Conservation (phyloP, 176 grass and related monocot species). For the Chloris gayana region DNA sequence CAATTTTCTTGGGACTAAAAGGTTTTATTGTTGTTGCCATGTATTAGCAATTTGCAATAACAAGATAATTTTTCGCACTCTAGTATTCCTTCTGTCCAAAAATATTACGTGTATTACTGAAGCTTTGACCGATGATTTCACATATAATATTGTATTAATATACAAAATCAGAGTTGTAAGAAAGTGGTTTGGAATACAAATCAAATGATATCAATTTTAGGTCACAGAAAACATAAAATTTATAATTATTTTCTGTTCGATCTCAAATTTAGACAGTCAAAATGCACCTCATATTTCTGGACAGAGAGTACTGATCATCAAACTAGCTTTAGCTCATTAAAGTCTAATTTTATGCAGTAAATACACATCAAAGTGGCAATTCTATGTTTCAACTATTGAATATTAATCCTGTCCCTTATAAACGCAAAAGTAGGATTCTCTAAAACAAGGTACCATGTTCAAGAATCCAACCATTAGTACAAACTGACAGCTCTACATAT, state of each 20-base stretch:
- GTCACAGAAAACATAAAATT: not conserved
- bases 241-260: not conserved
- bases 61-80: not conserved
- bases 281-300: not conserved
- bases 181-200: not conserved
- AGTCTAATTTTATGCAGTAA: no score
- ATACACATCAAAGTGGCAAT: no score
- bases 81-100: not conserved
- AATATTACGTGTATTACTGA: not conserved
- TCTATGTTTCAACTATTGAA: no score
- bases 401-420: no score
- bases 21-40: no score
- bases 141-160: no score
- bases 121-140: not conserved
- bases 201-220: not conserved
- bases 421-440: no score
- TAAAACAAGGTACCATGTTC: no score
- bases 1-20: no score
- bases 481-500: no score
- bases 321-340: no score
- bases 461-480: no score
- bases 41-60: not conserved
- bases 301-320: not conserved
- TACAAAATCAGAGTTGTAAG: not conserved
- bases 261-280: not conserved